Base-by-base conservation (phyloP, 352 stramenopile species). In the Thraustochytrium sp. region DNA sequence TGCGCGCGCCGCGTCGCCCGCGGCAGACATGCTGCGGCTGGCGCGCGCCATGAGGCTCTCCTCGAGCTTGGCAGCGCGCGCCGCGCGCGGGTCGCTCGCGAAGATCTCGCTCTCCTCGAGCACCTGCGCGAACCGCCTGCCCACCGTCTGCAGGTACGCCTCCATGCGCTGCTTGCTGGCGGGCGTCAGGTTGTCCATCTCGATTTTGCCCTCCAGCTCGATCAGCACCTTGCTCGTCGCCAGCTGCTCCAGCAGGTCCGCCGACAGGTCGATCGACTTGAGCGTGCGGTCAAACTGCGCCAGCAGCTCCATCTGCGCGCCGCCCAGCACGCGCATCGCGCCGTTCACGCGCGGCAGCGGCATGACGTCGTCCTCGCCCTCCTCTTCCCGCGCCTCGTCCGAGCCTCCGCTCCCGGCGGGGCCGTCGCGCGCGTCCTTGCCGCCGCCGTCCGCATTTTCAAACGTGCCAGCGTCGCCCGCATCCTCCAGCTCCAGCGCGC, bases 171-270 rank as follows among this genome's bases (percentile, higher is more conserved):
- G 13, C 26, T 49, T 72, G 34, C n/a, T 72, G 9, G 5, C 13
- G 11, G 59, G 36, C 3, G 59, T 44, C 4, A 72, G 9, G 40
- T 72, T 31, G n/a, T 72, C 59, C 16, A 72, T 16, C 11, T 26
- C 9, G 36, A 72, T 72, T 31, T 72, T 72, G 4, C 59, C 59
- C 46, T 72, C 59, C 13, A 72, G 59, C 40, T 72, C 59, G 40
- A 72, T 72, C 5, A 72, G 59, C 26, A 72, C 13, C 40, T 72
- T 72, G 59, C 59, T 72, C 8, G 59, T 72, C 26, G 59, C 59
- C 16, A 72, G 59, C 36, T 72, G 59, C 36, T 72, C 59, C 13
- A 72, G 11, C 1, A 72, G 59, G 36, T 72, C 59, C 23, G 59
- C 4, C 11, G 59, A 72, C 29, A 72, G 40, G n/a, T 72, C 40